A percentile compares a stretch with the other conserved stretches of the same genome.
Evolutionary conservation across 2,329 filamentous ascomycete species (phyloP).

Genomic region (Botryosphaeria agaves): DNA sequence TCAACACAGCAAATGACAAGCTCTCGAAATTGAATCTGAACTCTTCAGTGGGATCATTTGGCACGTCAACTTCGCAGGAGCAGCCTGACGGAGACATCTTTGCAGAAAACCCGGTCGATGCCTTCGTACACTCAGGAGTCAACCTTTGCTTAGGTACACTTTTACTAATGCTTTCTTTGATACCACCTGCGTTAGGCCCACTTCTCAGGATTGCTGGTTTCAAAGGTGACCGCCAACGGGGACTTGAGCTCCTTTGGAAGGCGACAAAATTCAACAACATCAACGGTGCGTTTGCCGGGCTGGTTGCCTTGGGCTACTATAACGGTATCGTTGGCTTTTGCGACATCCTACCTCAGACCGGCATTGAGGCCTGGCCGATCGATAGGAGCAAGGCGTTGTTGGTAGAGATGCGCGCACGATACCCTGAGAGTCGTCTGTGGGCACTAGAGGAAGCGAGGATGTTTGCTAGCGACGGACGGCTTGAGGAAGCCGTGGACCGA

Average conservation of each 20-base stretch:
- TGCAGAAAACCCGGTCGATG: conserved; percentile 53
- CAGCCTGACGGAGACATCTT: conserved; percentile 47
- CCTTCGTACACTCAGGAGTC: conserved; percentile 76
- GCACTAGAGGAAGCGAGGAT: conserved; percentile 73
- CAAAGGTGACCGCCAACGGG: conserved; percentile 68
- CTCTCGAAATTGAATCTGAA: neutral
- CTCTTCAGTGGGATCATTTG: neutral
- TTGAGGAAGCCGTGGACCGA: conserved; percentile 50
- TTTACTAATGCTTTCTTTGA: conserved; percentile 74
- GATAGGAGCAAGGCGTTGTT: conserved; percentile 51
- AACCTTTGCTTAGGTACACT: conserved; percentile 84
- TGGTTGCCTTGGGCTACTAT: conserved; percentile 72
- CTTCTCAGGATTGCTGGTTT: conserved; percentile 83
- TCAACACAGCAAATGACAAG: conserved; percentile 6
- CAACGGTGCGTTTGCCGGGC: conserved; percentile 76
- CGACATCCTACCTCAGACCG: conserved; percentile 60
- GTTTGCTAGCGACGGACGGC: conserved; percentile 45
- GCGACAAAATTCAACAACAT: conserved; percentile 73
- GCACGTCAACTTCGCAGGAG: conserved; percentile 14
- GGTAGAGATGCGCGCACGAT: conserved; percentile 54
- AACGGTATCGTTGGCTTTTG: conserved; percentile 73
- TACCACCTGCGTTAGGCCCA: conserved; percentile 78
- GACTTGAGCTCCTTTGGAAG: conserved; percentile 77
- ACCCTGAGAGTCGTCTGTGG: conserved; percentile 75
- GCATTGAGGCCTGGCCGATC: conserved; percentile 48